phyloP scores from a whole-genome alignment of 2,329 filamentous ascomycete species.

The Knufia petricola region DNA sequence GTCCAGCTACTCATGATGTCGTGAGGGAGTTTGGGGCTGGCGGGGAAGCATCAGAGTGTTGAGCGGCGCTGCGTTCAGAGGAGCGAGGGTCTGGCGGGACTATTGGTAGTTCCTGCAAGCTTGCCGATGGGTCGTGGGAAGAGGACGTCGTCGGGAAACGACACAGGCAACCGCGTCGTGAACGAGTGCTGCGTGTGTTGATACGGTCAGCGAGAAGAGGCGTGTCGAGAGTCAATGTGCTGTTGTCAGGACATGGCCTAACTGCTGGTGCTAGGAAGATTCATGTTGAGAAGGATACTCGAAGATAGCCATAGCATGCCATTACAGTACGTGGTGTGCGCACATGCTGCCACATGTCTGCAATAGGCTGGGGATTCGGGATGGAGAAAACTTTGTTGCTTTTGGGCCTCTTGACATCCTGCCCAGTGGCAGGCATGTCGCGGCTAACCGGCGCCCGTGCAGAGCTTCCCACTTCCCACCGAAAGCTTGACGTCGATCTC shows the following conservation, averaged over 20 bases:
- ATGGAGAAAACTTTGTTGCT: too few relatives aligned
- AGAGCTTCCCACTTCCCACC: too few relatives aligned
- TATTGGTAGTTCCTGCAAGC: neutral
- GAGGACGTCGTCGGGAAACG: neutral
- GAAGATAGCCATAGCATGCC: neutral
- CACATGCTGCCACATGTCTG: too few relatives aligned
- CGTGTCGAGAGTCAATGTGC: neutral
- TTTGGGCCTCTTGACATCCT: too few relatives aligned
- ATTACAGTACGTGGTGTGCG: neutral
- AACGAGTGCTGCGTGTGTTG: neutral
- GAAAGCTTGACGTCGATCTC: too few relatives aligned
- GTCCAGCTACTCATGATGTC: neutral
- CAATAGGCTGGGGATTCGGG: neutral
- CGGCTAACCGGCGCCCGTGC: too few relatives aligned
- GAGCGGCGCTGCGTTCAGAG: neutral
- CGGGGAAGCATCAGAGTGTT: neutral
- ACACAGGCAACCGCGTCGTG: neutral
- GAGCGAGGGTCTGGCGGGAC: neutral
- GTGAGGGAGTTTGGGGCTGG: neutral
- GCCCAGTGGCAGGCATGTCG: too few relatives aligned
- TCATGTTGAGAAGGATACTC: neutral
- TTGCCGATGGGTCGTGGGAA: neutral
- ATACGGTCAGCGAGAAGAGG: neutral
- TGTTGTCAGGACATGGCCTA: slow-evolving; percentile 2
- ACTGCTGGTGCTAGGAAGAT: neutral